These are phyloP conservation scores for Parietichytrium sp. DNA, from an alignment of 108 stramenopile species.

Conservation along the genomic window DNA sequence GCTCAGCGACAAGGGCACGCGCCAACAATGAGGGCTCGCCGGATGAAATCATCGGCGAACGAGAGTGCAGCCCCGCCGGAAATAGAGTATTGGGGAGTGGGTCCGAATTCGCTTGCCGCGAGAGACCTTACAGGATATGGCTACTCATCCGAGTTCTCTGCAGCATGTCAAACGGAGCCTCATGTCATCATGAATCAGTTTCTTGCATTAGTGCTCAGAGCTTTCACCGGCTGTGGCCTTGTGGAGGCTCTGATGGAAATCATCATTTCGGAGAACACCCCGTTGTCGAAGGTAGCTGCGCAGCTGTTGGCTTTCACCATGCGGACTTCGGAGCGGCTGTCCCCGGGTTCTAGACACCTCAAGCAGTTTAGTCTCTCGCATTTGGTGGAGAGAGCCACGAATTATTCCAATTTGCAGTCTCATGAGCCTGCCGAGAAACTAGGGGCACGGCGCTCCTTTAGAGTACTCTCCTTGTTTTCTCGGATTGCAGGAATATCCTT, in stretches of 20 bases:
- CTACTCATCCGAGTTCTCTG: not conserved
- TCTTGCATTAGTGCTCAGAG: not conserved
- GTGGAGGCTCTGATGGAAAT: constrained; percentile 29
- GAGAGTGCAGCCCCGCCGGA: not conserved
- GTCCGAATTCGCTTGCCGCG: constrained; percentile 17
- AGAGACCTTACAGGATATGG: not conserved
- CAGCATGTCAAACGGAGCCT: not conserved
- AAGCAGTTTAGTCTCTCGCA: constrained; percentile 3
- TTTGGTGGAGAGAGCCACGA: constrained; percentile 8
- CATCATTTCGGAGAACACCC: not conserved
- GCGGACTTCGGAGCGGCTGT: constrained; percentile 2
- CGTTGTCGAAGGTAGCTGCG: not conserved
- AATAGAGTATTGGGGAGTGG: not conserved
- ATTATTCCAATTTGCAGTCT: not conserved
- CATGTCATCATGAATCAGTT: constrained; percentile 39
- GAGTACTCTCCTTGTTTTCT: not conserved
- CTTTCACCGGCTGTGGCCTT: not conserved
- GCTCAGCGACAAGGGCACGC: too few species aligned
- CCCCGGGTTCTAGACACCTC: not conserved
- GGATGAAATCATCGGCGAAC: not conserved
- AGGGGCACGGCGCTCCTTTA: not conserved
- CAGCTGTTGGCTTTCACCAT: constrained; percentile 5
- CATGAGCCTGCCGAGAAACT: too few species aligned
- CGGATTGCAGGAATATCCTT: constrained; percentile 18
- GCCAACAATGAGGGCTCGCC: too few species aligned